Evolutionary conservation across 2,329 filamentous ascomycete species (phyloP).

Genomic region (Verticillium isaacii): DNA sequence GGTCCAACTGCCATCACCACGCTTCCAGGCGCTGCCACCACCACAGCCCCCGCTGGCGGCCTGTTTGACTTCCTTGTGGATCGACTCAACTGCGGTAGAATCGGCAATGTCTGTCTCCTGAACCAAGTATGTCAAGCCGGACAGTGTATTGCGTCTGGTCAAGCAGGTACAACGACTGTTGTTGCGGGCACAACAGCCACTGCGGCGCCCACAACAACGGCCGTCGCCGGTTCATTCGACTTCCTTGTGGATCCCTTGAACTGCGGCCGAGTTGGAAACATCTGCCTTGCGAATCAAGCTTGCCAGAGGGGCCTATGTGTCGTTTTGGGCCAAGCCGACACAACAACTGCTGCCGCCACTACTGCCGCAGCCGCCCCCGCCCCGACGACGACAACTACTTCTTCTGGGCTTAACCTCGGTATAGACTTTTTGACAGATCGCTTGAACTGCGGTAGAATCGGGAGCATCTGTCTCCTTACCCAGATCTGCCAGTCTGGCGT

Average conservation of each 20-base stretch:
- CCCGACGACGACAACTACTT: not conserved
- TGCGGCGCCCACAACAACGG: not conserved
- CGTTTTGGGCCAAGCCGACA: not conserved
- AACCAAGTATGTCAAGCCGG: not conserved
- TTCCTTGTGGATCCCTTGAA: not conserved
- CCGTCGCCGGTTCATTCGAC: not conserved
- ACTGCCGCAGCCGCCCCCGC: not conserved
- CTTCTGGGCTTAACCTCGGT: not conserved
- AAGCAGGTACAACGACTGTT: not conserved
- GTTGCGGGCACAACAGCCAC: not conserved
- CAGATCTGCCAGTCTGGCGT: not conserved
- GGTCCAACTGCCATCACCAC: not conserved
- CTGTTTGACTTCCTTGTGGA: not conserved
- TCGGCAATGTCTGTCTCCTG: not conserved
- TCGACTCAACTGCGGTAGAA: not conserved
- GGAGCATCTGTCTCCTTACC: not conserved
- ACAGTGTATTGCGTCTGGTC: not conserved
- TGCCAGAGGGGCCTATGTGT: not conserved
- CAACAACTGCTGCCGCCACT: not conserved
- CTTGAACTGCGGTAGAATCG: not conserved
- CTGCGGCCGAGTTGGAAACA: conserved; percentile 1
- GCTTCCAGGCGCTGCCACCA: not conserved
- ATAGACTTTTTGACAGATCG: not conserved
- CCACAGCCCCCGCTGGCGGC: not conserved
- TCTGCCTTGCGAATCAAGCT: not conserved